A percentile compares a stretch with the other conserved stretches of the same genome.
phyloP scores from a whole-genome alignment of 1,284 basidiomycete species.

The Cutaneotrichosporon curvatum region DNA sequence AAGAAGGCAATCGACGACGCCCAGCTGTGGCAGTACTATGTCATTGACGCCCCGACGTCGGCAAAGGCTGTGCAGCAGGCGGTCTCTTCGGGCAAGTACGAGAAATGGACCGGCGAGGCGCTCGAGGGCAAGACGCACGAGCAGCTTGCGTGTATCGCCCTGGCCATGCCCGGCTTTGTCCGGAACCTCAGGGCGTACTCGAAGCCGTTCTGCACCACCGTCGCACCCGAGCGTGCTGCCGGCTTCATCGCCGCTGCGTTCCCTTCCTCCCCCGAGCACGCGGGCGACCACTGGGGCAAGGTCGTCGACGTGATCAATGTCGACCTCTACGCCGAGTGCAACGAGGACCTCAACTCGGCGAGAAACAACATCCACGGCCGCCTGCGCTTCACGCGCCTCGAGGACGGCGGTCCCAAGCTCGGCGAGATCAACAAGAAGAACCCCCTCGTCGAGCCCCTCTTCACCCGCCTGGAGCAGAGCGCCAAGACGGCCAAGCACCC shows the following conservation, averaged over 20 bases:
- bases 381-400: slow-evolving; percentile 70
- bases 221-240: slow-evolving; percentile 63
- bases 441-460: slow-evolving; percentile 80
- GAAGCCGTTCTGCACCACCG: slow-evolving; percentile 60
- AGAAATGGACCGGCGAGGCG: slow-evolving; percentile 44
- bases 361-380: slow-evolving; percentile 67
- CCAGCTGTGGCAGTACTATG: slow-evolving; percentile 86
- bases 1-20: slow-evolving; percentile 56
- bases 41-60: slow-evolving; percentile 58
- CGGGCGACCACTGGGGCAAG: slow-evolving; percentile 58
- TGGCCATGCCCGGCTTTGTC: slow-evolving; percentile 52
- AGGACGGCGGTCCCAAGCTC: slow-evolving; percentile 72
- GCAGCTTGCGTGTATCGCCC: slow-evolving; percentile 62
- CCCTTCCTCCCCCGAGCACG: slow-evolving; percentile 29
- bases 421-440: slow-evolving; percentile 71
- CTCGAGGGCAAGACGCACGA: slow-evolving; percentile 51
- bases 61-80: slow-evolving; percentile 36
- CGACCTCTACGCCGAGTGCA: slow-evolving; percentile 74
- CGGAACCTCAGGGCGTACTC: slow-evolving; percentile 56
- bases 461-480: slow-evolving; percentile 66
- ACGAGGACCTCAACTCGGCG: slow-evolving; percentile 69
- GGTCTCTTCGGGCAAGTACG: slow-evolving; percentile 55
- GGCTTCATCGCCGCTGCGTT: slow-evolving; percentile 55
- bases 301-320: slow-evolving; percentile 82
- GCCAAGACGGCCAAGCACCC: slow-evolving; percentile 55